Evolutionary conservation across 1,284 basidiomycete species (phyloP), one percentile per base, ranked within the genome.

Genomic region (Cutaneotrichosporon cavernicola): DNA sequence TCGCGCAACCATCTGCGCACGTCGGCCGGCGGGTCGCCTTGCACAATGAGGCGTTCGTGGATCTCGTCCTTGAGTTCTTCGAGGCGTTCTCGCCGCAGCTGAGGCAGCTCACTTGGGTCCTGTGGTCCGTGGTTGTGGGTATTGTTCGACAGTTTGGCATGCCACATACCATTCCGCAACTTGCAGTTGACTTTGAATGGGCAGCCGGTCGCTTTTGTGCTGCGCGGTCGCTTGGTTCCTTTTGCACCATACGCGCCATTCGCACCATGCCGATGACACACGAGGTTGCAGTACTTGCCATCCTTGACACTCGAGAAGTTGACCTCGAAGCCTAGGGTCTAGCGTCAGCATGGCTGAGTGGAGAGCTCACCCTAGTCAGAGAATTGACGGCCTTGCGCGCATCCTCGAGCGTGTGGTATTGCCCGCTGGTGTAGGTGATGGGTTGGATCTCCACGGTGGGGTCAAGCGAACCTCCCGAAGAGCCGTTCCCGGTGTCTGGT

Each of bases 131-230:
- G 43, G 43, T 46, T 46, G 43, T 46, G 43, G 16, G 43, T 46
- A 18, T 46, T 46, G 43, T 46, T 46, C 43, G 43, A 46, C 18
- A 46, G 5, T 18, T 46, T 46, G 43, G 43, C 14, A 18, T n/a
- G 43, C 43, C 43, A 46, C 43, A 46, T 46, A 2, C 43, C 43
- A 18, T n/a, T 6, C 18, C 43, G 43, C 18, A 46, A 18, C 18
- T 46, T 46, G 43, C 43, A 46, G 43, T 46, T 46, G 43, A 46
- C 43, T 18, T 46, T 46, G 43, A 46, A 46, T 8, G 43, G 43
- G 18, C 43, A 46, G 18, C 43, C 43, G 13, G 43, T 46, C 18
- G 43, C 43, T 18, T 46, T 46, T 16, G 43, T 46, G 7, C 18
- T 5, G 3, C 43, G 43, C 43, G 43, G 43, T 7, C 43, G 43